phyloP scores from a whole-genome alignment of 331 rosid genomes.

The Pyrus hybrid region DNA sequence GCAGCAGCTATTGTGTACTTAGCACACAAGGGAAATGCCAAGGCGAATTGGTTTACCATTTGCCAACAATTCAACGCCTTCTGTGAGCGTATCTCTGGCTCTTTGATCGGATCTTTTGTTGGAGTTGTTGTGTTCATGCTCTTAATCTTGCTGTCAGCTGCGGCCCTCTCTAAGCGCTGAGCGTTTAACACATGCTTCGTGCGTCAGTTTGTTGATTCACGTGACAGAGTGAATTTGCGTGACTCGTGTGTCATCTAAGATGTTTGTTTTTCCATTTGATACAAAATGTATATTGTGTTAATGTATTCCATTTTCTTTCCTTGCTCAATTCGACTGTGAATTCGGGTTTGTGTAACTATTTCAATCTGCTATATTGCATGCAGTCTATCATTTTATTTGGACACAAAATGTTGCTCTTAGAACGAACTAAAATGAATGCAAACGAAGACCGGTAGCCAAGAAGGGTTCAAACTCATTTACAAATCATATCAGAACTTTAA shows the following conservation, averaged over 20 bases:
- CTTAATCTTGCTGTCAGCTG: conserved; percentile 37
- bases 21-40: conserved; percentile 53
- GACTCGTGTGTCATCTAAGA: neutral
- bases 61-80: conserved; percentile 61
- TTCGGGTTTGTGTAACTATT: neutral
- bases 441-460: neutral
- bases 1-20: conserved; percentile 53
- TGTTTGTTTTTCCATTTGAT: neutral
- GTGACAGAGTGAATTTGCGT: neutral
- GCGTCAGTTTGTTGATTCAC: neutral
- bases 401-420: neutral
- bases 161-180: conserved; percentile 36
- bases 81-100: conserved; percentile 54
- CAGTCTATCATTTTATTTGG: neutral
- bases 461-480: neutral
- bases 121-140: conserved; percentile 31
- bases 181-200: neutral
- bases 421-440: neutral
- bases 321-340: neutral
- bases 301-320: neutral
- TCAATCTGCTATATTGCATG: neutral
- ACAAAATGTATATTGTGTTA: neutral
- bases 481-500: neutral
- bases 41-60: conserved; percentile 47
- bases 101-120: conserved; percentile 56